phyloP scores from a whole-genome alignment of 129 eudicot species.

The Calendula officinalis region DNA sequence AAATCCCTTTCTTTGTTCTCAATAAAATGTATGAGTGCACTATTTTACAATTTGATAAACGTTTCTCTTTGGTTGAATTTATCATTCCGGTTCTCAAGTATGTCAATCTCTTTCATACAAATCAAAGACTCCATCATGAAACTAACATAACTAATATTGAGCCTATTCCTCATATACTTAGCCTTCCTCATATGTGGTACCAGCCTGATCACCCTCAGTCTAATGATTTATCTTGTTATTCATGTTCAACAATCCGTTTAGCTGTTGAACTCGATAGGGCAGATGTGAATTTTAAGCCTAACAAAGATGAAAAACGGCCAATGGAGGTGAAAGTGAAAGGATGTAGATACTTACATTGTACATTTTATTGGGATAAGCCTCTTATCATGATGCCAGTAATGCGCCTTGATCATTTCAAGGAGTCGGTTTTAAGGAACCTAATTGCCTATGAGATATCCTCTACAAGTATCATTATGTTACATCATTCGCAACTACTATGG shows the following conservation, averaged over 20 bases:
- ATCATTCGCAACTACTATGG: slow-evolving; percentile 8
- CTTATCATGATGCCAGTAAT: not conserved
- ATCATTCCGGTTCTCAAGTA: not conserved
- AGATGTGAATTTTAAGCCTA: slow-evolving; percentile 11
- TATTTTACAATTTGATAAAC: not conserved
- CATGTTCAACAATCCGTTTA: not conserved
- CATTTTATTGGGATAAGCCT: not conserved
- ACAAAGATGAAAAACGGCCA: not conserved
- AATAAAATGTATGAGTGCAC: not conserved
- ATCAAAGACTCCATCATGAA: no score
- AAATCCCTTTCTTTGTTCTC: slow-evolving; percentile 19
- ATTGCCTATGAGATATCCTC: slow-evolving; percentile 14
- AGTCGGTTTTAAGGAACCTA: slow-evolving; percentile 18
- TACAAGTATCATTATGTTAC: not conserved
- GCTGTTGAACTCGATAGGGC: not conserved
- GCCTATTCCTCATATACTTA: slow-evolving; percentile 4
- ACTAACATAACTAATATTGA: no score
- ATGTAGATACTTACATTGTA: no score
- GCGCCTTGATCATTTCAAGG: not conserved
- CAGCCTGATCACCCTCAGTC: not conserved
- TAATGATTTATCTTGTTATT: not conserved
- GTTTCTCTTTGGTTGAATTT: not conserved
- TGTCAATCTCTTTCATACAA: not conserved
- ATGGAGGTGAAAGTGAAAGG: not conserved
- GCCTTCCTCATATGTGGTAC: slow-evolving; percentile 9